phyloP scores from a whole-genome alignment of 805 yeast genomes.

The Metschnikowia peoriensis region DNA sequence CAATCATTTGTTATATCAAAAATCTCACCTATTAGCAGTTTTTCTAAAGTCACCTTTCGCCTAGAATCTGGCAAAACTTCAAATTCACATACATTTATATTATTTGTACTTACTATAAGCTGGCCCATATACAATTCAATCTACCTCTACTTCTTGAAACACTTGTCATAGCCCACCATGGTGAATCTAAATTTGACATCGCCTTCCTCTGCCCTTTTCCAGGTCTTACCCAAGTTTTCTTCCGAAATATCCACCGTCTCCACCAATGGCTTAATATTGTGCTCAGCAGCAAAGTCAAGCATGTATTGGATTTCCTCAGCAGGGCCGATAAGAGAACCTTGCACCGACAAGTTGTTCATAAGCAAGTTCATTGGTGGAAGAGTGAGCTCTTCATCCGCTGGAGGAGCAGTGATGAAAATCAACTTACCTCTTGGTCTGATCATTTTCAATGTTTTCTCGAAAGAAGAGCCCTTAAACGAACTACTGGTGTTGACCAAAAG shows the following conservation, averaged over 20 bases:
- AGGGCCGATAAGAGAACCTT: slow-evolving; percentile 17
- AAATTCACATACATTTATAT: too few species aligned
- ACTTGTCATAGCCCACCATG: slow-evolving; percentile 19
- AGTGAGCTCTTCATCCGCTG: slow-evolving; percentile 8
- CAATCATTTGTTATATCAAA: too few species aligned
- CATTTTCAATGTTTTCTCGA: slow-evolving; percentile 15
- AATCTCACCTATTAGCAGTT: too few species aligned
- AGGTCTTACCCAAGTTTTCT: slow-evolving; percentile 16
- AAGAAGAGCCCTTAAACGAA: slow-evolving; percentile 19
- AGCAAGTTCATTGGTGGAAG: slow-evolving; percentile 13
- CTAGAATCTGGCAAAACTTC: too few species aligned
- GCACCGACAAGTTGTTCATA: slow-evolving; percentile 14
- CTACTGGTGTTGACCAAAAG: slow-evolving; percentile 17
- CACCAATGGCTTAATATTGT: slow-evolving; percentile 19
- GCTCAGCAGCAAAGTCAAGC: slow-evolving; percentile 20
- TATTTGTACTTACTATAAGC: too few species aligned
- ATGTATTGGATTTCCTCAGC: slow-evolving; percentile 17
- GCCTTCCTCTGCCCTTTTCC: slow-evolving; percentile 17
- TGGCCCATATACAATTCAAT: neutral
- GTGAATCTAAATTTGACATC: slow-evolving; percentile 20
- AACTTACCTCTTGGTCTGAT: slow-evolving; percentile 17
- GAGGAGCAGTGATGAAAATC: slow-evolving; percentile 19
- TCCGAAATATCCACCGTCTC: slow-evolving; percentile 19
- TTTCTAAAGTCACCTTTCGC: too few species aligned
- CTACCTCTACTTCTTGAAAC: slow-evolving; percentile 14